phyloP scores from a whole-genome alignment of 176 grass and related monocot species.

The Hyparrhenia diplandra region DNA sequence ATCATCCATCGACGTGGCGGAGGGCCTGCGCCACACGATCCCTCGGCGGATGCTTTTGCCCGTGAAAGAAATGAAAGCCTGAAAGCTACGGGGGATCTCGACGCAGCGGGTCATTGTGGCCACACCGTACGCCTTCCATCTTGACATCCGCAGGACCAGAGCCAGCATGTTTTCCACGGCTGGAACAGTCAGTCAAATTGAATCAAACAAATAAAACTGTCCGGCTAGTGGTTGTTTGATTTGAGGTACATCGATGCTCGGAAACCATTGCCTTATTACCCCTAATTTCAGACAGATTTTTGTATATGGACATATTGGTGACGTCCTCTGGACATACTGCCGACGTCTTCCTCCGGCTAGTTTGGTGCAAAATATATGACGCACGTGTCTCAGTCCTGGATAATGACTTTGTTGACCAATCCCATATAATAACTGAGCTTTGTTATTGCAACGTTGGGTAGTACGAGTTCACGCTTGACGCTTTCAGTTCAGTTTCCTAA shows the following conservation, averaged over 20 bases:
- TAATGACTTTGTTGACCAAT: not conserved
- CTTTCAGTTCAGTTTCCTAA: not conserved
- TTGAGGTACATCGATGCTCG: no score
- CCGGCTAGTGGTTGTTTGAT: not conserved
- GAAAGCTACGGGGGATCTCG: conserved; percentile 30
- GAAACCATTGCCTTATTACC: not conserved
- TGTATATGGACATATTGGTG: no score
- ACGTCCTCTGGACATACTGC: not conserved
- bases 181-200: not conserved
- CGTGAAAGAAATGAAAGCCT: not conserved
- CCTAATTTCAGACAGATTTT: not conserved
- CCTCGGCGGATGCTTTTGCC: not conserved
- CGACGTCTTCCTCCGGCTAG: no score
- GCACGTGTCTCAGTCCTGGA: not conserved
- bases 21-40: not conserved
- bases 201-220: not conserved
- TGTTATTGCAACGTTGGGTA: not conserved
- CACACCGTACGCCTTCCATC: conserved; percentile 3
- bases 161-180: no score
- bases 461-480: not conserved
- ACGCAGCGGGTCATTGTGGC: not conserved
- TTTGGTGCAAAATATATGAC: not conserved
- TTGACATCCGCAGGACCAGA: not conserved
- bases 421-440: not conserved
- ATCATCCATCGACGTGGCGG: not conserved